Conservation (phyloP, 1,284 basidiomycete genomes). For the Ganoderma meredithae region DNA sequence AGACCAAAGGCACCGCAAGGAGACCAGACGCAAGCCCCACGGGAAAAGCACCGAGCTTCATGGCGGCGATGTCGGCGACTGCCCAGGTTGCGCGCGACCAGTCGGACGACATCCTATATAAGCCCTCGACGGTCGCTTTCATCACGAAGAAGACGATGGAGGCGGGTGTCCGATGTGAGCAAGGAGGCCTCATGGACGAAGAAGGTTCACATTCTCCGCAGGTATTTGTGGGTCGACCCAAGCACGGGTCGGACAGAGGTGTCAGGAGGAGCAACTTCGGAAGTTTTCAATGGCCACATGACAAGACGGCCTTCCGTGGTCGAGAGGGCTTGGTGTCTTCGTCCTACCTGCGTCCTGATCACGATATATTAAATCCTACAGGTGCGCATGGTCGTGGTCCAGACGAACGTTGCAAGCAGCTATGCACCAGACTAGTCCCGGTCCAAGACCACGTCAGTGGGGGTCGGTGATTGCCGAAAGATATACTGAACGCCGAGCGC, state of each 20-base stretch:
- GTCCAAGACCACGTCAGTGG: not conserved
- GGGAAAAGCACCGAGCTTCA: constrained; percentile 14
- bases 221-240: not conserved
- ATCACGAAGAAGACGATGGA: not conserved
- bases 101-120: not conserved
- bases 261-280: constrained; percentile 31
- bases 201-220: not conserved
- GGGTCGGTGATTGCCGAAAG: not conserved
- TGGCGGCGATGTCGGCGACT: constrained; percentile 1
- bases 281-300: constrained; percentile 24
- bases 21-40: constrained; percentile 8
- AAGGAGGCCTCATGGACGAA: not conserved
- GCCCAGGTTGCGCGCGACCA: not conserved
- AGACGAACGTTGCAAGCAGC: not conserved
- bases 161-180: not conserved
- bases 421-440: no score
- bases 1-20: constrained; percentile 17
- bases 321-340: no score
- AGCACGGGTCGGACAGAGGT: not conserved
- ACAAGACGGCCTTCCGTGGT: constrained; percentile 25
- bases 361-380: no score
- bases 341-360: no score
- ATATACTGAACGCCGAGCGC: constrained; percentile 4
- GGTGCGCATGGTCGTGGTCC: not conserved
- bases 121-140: not conserved